Evolutionary conservation across 2,329 filamentous ascomycete species (phyloP).

Genomic region (Colletotrichum tamarilloi): DNA sequence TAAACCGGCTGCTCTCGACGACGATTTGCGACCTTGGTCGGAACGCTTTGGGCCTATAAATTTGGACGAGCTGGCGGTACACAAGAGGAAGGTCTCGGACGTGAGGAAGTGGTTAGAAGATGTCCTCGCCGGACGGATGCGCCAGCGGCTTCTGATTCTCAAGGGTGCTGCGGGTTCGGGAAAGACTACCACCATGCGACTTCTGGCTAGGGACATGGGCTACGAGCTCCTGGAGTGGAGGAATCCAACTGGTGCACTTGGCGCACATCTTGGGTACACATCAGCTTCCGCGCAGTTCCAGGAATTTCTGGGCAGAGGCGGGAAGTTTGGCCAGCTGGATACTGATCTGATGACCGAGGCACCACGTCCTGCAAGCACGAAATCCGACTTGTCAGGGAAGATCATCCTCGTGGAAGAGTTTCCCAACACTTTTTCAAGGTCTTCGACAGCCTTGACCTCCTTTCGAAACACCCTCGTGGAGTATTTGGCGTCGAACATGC

Average conservation of each 20-base stretch:
- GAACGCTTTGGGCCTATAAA: conserved; percentile 82
- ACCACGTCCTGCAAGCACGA: conserved; percentile 29
- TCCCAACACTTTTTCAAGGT: conserved; percentile 77
- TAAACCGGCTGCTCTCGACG: conserved; percentile 48
- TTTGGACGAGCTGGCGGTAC: conserved; percentile 88
- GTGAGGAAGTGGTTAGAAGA: conserved; percentile 85
- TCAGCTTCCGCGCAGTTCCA: conserved; percentile 87
- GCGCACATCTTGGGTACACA: conserved; percentile 69
- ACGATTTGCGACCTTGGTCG: conserved; percentile 83
- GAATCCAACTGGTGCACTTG: conserved; percentile 76
- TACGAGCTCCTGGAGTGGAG: conserved; percentile 90
- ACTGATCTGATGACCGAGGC: conserved; percentile 40
- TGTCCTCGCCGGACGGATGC: conserved; percentile 72
- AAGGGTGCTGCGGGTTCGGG: conserved; percentile 93
- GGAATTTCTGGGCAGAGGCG: conserved; percentile 86
- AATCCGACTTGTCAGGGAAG: conserved; percentile 50
- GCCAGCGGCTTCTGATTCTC: conserved; percentile 82
- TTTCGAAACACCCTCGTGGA: conserved; percentile 82
- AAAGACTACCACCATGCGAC: conserved; percentile 87
- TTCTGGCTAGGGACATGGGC: conserved; percentile 82
- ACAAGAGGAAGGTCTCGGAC: conserved; percentile 93
- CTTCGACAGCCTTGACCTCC: conserved; percentile 71
- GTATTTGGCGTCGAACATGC: conserved; percentile 77
- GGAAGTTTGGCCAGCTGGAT: conserved; percentile 81
- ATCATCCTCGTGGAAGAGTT: conserved; percentile 86